Conservation (phyloP, 768 basidiomycete genomes). For the Megacollybia marginata region DNA sequence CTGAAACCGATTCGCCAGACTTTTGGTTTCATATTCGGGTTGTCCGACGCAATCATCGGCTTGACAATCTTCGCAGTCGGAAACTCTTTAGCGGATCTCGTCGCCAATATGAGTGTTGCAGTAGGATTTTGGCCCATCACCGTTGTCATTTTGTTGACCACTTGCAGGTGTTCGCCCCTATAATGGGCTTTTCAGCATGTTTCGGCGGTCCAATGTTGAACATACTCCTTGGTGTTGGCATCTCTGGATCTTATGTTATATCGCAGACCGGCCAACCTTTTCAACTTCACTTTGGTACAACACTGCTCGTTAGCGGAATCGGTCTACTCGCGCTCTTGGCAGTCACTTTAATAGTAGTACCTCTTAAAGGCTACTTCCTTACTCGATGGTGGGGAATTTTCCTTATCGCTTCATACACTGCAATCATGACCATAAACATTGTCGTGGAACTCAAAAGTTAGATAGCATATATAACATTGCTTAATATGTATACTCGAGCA, state of each 20-base stretch:
- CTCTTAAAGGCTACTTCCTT: constrained; percentile 75
- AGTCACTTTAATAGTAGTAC: constrained; percentile 76
- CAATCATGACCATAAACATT: constrained; percentile 74
- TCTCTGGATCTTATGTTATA: constrained; percentile 85
- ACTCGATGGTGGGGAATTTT: constrained; percentile 77
- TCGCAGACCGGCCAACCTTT: constrained; percentile 56
- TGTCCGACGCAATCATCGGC: constrained; percentile 96
- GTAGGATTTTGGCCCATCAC: constrained; percentile 29
- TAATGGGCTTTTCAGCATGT: constrained; percentile 95
- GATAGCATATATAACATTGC: too few species aligned
- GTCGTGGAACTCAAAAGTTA: constrained; percentile 56
- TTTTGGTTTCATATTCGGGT: constrained; percentile 87
- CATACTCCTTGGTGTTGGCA: constrained; percentile 84
- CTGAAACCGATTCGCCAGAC: constrained; percentile 41
- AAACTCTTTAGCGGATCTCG: constrained; percentile 92
- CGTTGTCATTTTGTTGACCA: neutral
- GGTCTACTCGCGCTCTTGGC: constrained; percentile 75
- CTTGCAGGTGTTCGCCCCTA: constrained; percentile 68
- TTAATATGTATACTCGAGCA: too few species aligned
- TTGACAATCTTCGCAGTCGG: constrained; percentile 95
- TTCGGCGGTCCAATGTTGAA: constrained; percentile 93
- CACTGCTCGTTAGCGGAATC: constrained; percentile 75
- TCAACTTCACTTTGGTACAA: constrained; percentile 70
- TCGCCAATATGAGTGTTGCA: constrained; percentile 95
- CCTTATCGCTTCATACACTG: constrained; percentile 65